Percentiles rank a stretch among this genome's conserved stretches.
phyloP scores from a whole-genome alignment of 345 rosid species.

The Aethionema arabicum region DNA sequence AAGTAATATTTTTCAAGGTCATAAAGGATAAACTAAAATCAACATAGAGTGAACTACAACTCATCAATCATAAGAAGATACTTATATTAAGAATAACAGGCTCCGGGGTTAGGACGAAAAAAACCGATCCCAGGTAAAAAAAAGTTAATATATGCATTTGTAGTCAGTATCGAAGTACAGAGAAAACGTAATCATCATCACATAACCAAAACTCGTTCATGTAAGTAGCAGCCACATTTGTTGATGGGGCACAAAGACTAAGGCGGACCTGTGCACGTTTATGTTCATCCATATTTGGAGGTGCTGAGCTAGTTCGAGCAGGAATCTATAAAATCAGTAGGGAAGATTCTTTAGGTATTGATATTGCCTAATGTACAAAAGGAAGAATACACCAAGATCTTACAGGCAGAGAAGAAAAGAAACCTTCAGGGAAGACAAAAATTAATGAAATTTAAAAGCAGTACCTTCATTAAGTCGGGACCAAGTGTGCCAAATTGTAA shows the following conservation, averaged over 20 bases:
- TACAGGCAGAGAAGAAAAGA: not conserved
- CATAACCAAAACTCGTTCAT: constrained; percentile 18
- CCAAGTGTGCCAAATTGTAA: constrained; percentile 88
- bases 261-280: constrained; percentile 74
- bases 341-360: constrained; percentile 22
- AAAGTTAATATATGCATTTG: not conserved
- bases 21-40: constrained; percentile 10
- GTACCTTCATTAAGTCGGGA: constrained; percentile 81
- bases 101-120: not conserved
- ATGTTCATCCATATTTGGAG: constrained; percentile 98
- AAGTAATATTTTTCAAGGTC: constrained; percentile 29
- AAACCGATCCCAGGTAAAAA: constrained; percentile 16
- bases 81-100: too few relatives aligned
- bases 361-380: constrained; percentile 12
- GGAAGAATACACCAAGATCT: not conserved
- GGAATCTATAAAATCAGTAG: constrained; percentile 59
- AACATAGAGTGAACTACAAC: constrained; percentile 11
- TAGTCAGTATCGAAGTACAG: constrained; percentile 13
- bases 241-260: constrained; percentile 14
- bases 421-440: not conserved
- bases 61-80: not conserved
- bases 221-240: constrained; percentile 13
- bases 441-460: constrained; percentile 37
- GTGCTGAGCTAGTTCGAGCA: constrained; percentile 95
- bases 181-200: constrained; percentile 11